Base-by-base conservation (phyloP, 2,329 filamentous ascomycete species). In the Stachybotrys elegans region DNA sequence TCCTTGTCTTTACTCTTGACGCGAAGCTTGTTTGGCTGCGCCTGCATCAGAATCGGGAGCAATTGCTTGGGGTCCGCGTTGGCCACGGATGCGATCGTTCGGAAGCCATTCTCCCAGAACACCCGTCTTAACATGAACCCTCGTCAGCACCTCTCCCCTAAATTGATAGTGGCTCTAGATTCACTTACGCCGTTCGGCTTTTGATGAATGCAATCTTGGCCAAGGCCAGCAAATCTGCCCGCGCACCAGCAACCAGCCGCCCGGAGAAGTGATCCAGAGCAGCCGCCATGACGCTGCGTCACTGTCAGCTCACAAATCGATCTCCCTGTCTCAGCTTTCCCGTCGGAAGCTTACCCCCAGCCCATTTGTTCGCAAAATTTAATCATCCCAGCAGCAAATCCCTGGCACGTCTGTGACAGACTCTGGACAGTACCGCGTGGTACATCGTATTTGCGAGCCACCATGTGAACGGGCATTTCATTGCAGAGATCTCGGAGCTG, bases 401-500 rank as follows among this genome's bases (percentile, higher is more conserved):
- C 86, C 51, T 88, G 81, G 51, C 86, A 89, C 2, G 82, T 85
- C 54, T 88, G 84, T 3, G 84, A 79, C 2, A 90, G 70, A 17
- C 74, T 86, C 61, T 91, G 86, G 11, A 90, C 79, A 5, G 77
- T 73, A 2, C 86, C 86, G 17, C 86, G 76, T 8, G 84, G 80
- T 47, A 81, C 79, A 48, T 80, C 76, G 57, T 88, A 91, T 57
- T 86, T 88, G 14, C 72, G 71, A 21, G 86, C 82, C 22, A 90
- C 83, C 3, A 73, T 66, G 51, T 87, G 79, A 23, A 90, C 73
- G 0, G 86, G 85, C 46, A 84, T 69, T 59, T 91, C 86, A 58
- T 88, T 89, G 61, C 85, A 89, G 27, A 91, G 66, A 57, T 90
- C 86, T 25, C 85, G 81, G n/a, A 91, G 74, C 57, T 89, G 86